These are phyloP conservation scores for Pilobolus umbonatus DNA, from an alignment of 192 early-diverging fungal genomes.

Conservation along the genomic window DNA sequence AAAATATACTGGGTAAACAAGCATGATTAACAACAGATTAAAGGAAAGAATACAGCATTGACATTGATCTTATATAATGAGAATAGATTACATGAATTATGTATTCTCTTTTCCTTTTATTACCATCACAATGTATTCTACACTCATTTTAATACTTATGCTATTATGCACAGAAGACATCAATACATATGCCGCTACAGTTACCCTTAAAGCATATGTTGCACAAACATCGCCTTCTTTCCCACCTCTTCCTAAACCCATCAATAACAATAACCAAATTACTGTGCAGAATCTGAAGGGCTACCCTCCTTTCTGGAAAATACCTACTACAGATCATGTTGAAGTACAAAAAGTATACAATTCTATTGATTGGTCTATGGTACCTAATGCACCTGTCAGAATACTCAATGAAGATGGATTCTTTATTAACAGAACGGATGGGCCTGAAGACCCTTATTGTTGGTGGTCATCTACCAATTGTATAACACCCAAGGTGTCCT, in stretches of 20 bases:
- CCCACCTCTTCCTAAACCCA: neutral
- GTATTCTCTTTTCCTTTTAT: no score
- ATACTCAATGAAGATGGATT: slow-evolving; percentile 9
- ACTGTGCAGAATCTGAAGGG: neutral
- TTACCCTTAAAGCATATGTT: neutral
- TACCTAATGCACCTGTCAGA: slow-evolving; percentile 21
- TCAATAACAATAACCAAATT: neutral
- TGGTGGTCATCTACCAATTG: slow-evolving; percentile 24
- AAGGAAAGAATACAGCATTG: no score
- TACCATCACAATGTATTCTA: no score
- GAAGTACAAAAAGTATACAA: slow-evolving; percentile 21
- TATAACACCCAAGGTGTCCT: slow-evolving; percentile 6
- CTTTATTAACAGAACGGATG: neutral
- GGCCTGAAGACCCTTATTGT: slow-evolving; percentile 15
- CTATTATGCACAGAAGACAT: no score
- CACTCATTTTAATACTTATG: no score
- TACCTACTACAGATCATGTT: slow-evolving; percentile 25
- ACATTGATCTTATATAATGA: no score
- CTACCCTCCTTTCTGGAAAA: slow-evolving; percentile 23
- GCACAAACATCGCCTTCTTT: neutral
- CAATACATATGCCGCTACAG: neutral
- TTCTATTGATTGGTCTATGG: slow-evolving; percentile 21
- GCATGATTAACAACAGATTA: no score
- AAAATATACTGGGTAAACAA: no score
- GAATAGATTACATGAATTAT: no score